These are phyloP conservation scores for Phytopythium montanum DNA, from an alignment of 352 stramenopile species.

Conservation along the genomic window DNA sequence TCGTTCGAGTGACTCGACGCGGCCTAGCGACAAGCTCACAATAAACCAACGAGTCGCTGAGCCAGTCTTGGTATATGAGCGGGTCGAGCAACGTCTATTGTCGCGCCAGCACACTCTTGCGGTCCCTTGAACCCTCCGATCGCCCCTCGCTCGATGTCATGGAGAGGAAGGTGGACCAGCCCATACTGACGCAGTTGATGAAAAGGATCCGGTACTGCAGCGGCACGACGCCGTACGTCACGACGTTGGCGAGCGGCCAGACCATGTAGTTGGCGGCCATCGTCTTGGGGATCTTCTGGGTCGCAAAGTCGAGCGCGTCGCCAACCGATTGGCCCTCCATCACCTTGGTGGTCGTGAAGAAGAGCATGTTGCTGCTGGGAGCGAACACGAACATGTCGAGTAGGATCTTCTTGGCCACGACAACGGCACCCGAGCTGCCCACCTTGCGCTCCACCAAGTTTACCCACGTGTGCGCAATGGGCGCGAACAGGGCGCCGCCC, in stretches of 20 bases:
- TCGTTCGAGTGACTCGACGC: constrained; percentile 41
- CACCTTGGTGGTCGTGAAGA: constrained; percentile 38
- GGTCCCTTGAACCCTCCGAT: not conserved
- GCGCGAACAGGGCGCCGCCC: constrained; percentile 76
- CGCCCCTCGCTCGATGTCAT: constrained; percentile 19
- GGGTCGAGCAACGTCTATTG: not conserved
- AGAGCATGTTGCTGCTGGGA: constrained; percentile 30
- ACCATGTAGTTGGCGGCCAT: constrained; percentile 40
- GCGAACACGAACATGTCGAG: constrained; percentile 34
- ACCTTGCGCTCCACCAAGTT: constrained; percentile 60
- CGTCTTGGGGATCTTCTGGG: constrained; percentile 26
- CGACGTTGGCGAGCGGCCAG: constrained; percentile 35
- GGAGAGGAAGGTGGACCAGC: constrained; percentile 39
- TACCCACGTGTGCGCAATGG: constrained; percentile 85
- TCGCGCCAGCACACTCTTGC: not conserved
- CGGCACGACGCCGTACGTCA: constrained; percentile 36
- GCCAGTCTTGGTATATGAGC: not conserved
- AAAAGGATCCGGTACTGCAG: constrained; percentile 41
- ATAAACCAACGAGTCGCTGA: not conserved
- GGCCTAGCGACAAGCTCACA: not conserved
- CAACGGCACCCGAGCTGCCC: constrained; percentile 21
- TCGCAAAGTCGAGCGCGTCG: constrained; percentile 23
- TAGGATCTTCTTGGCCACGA: constrained; percentile 39
- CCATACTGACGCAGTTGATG: constrained; percentile 41
- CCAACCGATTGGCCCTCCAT: constrained; percentile 22